A percentile compares a stretch with the other conserved stretches of the same genome.
These are phyloP conservation scores for Rubroboletus pulcherrimus DNA, from an alignment of 768 basidiomycete species.

Conservation along the genomic window DNA sequence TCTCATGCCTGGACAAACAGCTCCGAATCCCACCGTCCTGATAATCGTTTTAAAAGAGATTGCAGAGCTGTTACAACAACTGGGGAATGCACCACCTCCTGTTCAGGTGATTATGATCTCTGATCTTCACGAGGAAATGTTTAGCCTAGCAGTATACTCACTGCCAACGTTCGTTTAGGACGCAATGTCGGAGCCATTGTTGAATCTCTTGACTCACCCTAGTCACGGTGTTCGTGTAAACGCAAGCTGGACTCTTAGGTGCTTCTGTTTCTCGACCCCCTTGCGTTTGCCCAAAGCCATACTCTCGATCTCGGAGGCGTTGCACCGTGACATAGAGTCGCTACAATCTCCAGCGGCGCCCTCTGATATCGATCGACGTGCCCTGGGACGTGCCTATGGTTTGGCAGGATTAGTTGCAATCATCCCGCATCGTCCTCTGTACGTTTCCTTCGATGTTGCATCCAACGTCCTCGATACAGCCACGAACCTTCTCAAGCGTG, in stretches of 20 bases:
- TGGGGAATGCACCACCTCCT: slow-evolving; percentile 88
- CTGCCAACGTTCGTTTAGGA: slow-evolving; percentile 45
- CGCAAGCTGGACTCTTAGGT: slow-evolving; percentile 82
- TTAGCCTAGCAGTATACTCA: neutral
- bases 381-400: slow-evolving; percentile 87
- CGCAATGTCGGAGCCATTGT: slow-evolving; percentile 77
- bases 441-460: slow-evolving; percentile 91
- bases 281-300: slow-evolving; percentile 79
- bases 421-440: slow-evolving; percentile 83
- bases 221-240: slow-evolving; percentile 83
- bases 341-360: slow-evolving; percentile 70
- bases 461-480: slow-evolving; percentile 90
- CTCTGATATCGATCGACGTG: slow-evolving; percentile 63
- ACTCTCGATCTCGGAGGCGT: slow-evolving; percentile 69
- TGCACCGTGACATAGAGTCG: slow-evolving; percentile 77
- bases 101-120: slow-evolving; percentile 56
- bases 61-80: slow-evolving; percentile 78
- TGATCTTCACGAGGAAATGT: neutral
- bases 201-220: slow-evolving; percentile 83
- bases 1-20: slow-evolving; percentile 79
- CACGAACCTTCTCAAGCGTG: slow-evolving; percentile 82
- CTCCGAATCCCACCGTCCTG: slow-evolving; percentile 64
- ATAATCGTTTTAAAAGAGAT: slow-evolving; percentile 78
- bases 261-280: slow-evolving; percentile 89
- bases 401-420: slow-evolving; percentile 83